Evolutionary conservation across 192 early-diverging fungal species (phyloP).

Genomic region (Backusella luteola): DNA sequence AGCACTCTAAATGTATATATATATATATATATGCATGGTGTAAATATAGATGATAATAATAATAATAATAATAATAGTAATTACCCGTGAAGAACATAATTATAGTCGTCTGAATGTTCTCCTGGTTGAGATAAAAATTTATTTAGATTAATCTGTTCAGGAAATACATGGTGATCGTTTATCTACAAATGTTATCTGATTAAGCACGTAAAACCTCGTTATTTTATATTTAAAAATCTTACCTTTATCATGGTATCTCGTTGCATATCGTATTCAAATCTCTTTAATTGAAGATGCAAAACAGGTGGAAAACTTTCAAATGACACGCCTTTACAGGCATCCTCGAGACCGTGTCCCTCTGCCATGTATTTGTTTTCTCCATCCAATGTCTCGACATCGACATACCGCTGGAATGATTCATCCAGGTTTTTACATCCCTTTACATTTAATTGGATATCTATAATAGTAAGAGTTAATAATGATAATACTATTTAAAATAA

Average conservation of each 20-base stretch:
- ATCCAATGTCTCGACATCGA: constrained; percentile 87
- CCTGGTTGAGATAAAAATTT: constrained; percentile 8
- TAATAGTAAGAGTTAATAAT: background rate
- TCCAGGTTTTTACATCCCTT: constrained; percentile 83
- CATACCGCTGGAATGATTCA: constrained; percentile 90
- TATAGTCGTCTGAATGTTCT: background rate
- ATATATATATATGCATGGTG: too few relatives aligned
- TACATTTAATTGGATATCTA: constrained; percentile 96
- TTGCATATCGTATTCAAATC: constrained; percentile 96
- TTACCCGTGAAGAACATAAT: constrained; percentile 21
- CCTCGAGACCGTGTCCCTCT: constrained; percentile 89
- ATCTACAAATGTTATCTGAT: constrained; percentile 45
- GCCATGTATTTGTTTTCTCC: constrained; percentile 96
- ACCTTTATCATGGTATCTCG: constrained; percentile 88
- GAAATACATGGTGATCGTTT: constrained; percentile 78
- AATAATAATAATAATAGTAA: background rate
- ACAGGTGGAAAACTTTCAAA: constrained; percentile 93
- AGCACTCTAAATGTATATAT: constrained; percentile 61
- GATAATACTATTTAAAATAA: background rate
- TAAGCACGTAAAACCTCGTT: background rate
- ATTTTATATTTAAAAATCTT: background rate
- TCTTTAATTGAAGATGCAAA: constrained; percentile 92
- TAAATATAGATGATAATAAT: background rate
- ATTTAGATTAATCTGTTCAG: constrained; percentile 14
- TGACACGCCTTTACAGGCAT: constrained; percentile 93